Evolutionary conservation across 805 yeast genomes (phyloP), one percentile per base, ranked within the genome.

Genomic region (Metschnikowia aberdeeniae): DNA sequence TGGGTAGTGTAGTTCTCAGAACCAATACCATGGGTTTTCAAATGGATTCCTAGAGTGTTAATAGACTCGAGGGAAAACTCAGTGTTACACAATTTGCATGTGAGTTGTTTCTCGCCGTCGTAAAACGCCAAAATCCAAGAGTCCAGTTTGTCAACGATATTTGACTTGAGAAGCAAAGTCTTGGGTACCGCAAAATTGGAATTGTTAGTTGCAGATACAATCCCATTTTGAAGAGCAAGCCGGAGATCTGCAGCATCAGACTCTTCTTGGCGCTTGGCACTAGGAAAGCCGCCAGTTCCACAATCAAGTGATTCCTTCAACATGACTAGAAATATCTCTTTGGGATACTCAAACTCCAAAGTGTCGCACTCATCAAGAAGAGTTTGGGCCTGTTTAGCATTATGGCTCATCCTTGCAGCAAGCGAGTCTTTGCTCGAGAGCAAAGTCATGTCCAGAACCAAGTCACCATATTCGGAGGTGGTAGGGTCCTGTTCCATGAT

Each of bases 341-440:
- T 46, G 1, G 71, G 66, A 45, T 52, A 60, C 19, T 51, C 52
- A 42, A 67, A 68, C 5, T 50, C 37, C 38, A 58, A 49, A 17
- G 49, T 44, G 2, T 57, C 58, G 39, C 72, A 65, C 28, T 49
- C 53, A 1, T 44, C 49, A 28, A 64, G 51, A 30, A 46, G 28
- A 6, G 19, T 12, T 5, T 41, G 9, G 1, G 49, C 41, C 11
- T 44, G 38, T 1, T 43, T 29, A 11, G 22, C 40, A 32, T 54
- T 54, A 8, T 34, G 22, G 27, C 39, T 37, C 10, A 54, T 46
- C 6, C 50, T 45, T 1, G 50, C 36, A 5, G 42, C 38, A 13
- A 54, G 38, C 4, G 56, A 30, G 9, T 54, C 57, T 29, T 36
- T 43, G 26, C 55, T 50, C 4, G 50, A 48, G 17, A 50, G 27